phyloP scores from a whole-genome alignment of 805 yeast species.

The Cyberlindnera sargentensis region DNA sequence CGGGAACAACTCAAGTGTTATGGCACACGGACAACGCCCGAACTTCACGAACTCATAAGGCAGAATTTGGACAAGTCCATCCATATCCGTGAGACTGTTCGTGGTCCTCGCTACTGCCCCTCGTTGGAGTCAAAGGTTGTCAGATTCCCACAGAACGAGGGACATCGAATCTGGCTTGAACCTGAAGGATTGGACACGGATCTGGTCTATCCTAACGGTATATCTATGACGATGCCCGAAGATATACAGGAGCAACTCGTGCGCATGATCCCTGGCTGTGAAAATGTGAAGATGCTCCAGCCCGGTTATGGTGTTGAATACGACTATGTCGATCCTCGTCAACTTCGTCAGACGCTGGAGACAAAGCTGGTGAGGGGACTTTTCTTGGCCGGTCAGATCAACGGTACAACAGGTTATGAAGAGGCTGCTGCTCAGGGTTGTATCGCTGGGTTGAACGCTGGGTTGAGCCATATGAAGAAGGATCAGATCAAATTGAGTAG shows the following conservation, averaged over 20 bases:
- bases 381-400: constrained; percentile 92
- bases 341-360: constrained; percentile 68
- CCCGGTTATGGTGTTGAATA: constrained; percentile 99
- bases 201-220: constrained; percentile 93
- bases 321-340: constrained; percentile 93
- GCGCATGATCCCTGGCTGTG: constrained; percentile 78
- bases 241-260: constrained; percentile 79
- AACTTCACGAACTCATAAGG: constrained; percentile 62
- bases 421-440: constrained; percentile 98
- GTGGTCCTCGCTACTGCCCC: constrained; percentile 97
- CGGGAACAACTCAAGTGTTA: constrained; percentile 61
- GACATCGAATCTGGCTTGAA: constrained; percentile 89
- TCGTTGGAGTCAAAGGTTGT: constrained; percentile 87
- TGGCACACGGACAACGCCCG: constrained; percentile 71
- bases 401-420: constrained; percentile 98
- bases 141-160: constrained; percentile 66
- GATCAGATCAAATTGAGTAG: constrained; percentile 53
- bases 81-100: constrained; percentile 88
- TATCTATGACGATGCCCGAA: constrained; percentile 92
- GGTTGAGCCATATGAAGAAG: constrained; percentile 38
- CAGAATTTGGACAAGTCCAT: constrained; percentile 73
- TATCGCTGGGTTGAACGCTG: constrained; percentile 94
- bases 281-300: constrained; percentile 78
- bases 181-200: constrained; percentile 90
- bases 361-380: constrained; percentile 74